Base-by-base conservation (phyloP, 2,329 filamentous ascomycete genomes). In the Neonectria faginata region DNA sequence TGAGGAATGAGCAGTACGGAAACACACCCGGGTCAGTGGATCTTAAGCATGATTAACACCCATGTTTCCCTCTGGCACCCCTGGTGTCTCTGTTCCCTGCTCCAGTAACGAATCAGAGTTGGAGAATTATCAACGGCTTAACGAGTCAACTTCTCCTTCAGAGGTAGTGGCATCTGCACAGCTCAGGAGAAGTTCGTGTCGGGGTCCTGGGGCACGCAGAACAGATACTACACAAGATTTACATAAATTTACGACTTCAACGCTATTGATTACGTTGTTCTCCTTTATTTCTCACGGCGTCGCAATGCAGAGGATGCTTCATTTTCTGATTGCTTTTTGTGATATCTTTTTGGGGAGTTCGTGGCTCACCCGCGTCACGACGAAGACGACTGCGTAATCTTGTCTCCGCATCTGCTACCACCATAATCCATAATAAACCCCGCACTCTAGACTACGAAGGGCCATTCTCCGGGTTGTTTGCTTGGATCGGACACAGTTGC, bases 21-120 rank as follows among this genome's bases (percentile, higher is more conserved):
- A 4, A 25, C 47, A 47, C 7, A 8, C 14, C 20, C 3, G 36
- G 42, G n/a, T 31, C 27, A 18, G 20, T 27, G 3, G 18, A 48
- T 48, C n/a, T 57, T 57, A 39, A 57, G 18, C 29, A 41, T 56
- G 20, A 48, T 7, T 9, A 48, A 27, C n/a, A 16, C 54, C 29
- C 54, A 45, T 3, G 31, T 48, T 18, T 57, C 29, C 31, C 8
- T 22, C 42, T 27, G 29, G 41, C 22, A 29, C 16, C n/a, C 27
- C 27, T 12, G 1, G 3, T 20, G 10, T 29, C 25, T 5, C 25
- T 31, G 5, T 29, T 18, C 48, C 29, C 48, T 51, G 29, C 7
- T 36, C 9, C 25, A 4, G 29, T 20, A 22, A 27, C 29, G n/a
- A 51, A 51, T 51, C n/a, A 33, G 12, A 0, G 12, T 5, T 8